Percentiles rank a stretch among this genome's conserved stretches.
Conservation (phyloP, 1,284 basidiomycete species). For the Marasmius sp. region DNA sequence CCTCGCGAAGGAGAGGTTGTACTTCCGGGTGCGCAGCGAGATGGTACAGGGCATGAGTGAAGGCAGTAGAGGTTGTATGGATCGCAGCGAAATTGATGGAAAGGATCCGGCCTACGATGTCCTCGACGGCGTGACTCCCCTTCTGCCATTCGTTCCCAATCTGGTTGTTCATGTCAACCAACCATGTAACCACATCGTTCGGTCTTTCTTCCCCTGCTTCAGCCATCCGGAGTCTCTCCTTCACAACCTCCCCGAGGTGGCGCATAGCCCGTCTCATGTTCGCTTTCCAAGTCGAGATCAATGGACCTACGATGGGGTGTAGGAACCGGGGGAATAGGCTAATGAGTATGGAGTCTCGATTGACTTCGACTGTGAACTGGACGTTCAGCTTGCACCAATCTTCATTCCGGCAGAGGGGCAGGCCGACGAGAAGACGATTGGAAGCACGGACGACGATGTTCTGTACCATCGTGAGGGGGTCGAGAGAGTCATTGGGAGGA, state of each 20-base stretch:
- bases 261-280: constrained; percentile 2
- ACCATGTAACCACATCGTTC: not conserved
- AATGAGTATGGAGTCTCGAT: constrained; percentile 21
- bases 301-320: constrained; percentile 14
- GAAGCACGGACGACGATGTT: constrained; percentile 20
- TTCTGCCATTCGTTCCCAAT: not conserved
- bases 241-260: constrained; percentile 7
- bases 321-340: constrained; percentile 26
- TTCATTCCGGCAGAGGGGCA: constrained; percentile 26
- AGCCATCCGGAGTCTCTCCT: constrained; percentile 11
- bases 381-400: constrained; percentile 33
- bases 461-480: constrained; percentile 13
- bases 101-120: not conserved
- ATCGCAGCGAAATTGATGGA: constrained; percentile 5
- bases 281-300: constrained; percentile 5
- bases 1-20: constrained; percentile 33
- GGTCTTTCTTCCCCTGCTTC: constrained; percentile 16
- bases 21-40: constrained; percentile 36
- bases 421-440: constrained; percentile 24
- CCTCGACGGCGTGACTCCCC: not conserved
- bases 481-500: not conserved
- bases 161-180: not conserved
- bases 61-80: constrained; percentile 21
- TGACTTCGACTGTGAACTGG: constrained; percentile 27
- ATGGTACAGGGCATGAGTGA: constrained; percentile 32